Conservation (phyloP, 345 rosid species). For the Eucalyptus pauciflora region DNA sequence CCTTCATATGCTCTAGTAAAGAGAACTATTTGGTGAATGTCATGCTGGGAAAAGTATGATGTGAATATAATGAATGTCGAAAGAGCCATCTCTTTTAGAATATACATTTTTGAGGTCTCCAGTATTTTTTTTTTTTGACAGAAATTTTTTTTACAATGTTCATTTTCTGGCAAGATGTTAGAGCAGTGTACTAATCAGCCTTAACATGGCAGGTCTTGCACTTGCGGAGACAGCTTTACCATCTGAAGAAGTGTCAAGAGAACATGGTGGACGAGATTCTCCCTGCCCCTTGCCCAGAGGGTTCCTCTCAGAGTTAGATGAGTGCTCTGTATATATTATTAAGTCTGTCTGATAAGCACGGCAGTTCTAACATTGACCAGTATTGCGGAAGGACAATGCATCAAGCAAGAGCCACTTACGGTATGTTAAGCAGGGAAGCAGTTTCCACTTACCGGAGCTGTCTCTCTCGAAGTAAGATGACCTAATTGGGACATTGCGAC, state of each 20-base stretch:
- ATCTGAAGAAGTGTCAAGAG: conserved; percentile 63
- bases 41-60: neutral
- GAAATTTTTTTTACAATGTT: neutral
- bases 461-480: neutral
- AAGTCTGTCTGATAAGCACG: neutral
- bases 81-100: neutral
- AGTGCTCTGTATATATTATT: neutral
- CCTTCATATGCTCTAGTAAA: neutral
- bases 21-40: neutral
- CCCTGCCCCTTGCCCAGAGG: conserved; percentile 28
- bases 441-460: neutral
- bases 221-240: conserved; percentile 45
- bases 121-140: neutral
- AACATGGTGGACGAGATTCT: conserved; percentile 61
- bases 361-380: neutral
- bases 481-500: neutral
- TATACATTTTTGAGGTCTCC: neutral
- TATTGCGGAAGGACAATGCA: neutral
- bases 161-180: neutral
- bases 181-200: neutral
- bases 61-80: neutral
- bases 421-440: neutral
- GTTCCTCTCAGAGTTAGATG: neutral
- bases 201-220: conserved; percentile 49
- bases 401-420: neutral